These are phyloP conservation scores for Penicillium soppii DNA, from an alignment of 495 filamentous ascomycete genomes.

Conservation along the genomic window DNA sequence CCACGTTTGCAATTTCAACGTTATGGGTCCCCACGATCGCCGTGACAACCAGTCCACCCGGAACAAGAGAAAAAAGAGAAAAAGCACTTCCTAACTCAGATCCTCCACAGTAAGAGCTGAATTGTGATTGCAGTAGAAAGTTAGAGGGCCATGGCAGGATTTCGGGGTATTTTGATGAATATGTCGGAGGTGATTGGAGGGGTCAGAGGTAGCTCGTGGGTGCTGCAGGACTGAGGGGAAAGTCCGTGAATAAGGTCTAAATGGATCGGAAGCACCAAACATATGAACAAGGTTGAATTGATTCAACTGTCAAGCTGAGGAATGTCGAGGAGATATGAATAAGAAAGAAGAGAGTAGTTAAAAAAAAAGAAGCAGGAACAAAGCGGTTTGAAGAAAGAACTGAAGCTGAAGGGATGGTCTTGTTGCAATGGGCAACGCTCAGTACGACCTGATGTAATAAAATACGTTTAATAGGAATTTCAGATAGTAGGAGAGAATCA, in stretches of 20 bases:
- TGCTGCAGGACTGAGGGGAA: constrained; percentile 13
- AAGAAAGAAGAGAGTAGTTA: constrained; percentile 10
- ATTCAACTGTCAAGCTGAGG: background rate
- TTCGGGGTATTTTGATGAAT: constrained; percentile 18
- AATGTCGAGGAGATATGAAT: constrained; percentile 17
- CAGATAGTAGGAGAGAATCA: no score
- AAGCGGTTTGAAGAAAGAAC: constrained; percentile 36
- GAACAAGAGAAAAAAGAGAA: background rate
- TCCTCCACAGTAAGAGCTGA: constrained; percentile 16
- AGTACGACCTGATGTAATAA: no score
- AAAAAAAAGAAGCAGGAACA: constrained; percentile 26
- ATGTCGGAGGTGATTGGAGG: constrained; percentile 21
- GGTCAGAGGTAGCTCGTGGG: constrained; percentile 26
- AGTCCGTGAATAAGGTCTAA: background rate
- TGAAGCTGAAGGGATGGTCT: constrained; percentile 52
- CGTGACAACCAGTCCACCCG: constrained; percentile 9
- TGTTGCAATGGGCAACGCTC: constrained; percentile 55
- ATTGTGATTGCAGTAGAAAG: background rate
- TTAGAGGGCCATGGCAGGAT: constrained; percentile 9
- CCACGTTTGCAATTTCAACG: constrained; percentile 13
- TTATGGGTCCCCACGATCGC: constrained; percentile 14
- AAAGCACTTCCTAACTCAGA: constrained; percentile 8
- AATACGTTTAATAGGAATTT: background rate
- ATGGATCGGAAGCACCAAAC: background rate
- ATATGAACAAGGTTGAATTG: background rate